phyloP scores from a whole-genome alignment of 768 basidiomycete genomes.

The Tubosaeta sp. region DNA sequence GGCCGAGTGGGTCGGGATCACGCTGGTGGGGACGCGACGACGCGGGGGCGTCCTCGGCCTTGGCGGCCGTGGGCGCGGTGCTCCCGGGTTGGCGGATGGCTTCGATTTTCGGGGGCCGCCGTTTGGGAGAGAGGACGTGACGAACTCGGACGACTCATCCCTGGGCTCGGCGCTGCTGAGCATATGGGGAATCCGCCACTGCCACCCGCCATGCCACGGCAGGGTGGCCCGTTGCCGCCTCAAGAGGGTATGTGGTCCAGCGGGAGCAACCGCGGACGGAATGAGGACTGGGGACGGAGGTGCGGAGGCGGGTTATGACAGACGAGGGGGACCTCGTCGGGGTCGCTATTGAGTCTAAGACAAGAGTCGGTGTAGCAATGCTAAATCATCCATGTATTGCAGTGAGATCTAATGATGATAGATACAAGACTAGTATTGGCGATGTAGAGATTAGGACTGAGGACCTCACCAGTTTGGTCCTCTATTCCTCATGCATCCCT shows the following conservation, averaged over 20 bases:
- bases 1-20: constrained; percentile 14
- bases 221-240: constrained; percentile 36
- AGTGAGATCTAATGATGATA: not conserved
- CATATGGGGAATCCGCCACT: constrained; percentile 14
- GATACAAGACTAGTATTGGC: constrained; percentile 9
- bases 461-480: too few species aligned
- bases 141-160: constrained; percentile 55
- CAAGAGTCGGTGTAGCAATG: too few species aligned
- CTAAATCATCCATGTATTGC: too few species aligned
- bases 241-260: constrained; percentile 51
- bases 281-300: constrained; percentile 37
- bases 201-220: constrained; percentile 32
- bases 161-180: constrained; percentile 51
- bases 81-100: constrained; percentile 15
- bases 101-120: constrained; percentile 22
- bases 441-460: too few species aligned
- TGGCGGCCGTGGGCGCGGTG: constrained; percentile 7
- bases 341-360: constrained; percentile 20
- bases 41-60: not conserved
- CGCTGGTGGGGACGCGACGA: constrained; percentile 48
- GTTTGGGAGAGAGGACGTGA: constrained; percentile 25
- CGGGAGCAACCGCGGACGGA: constrained; percentile 27
- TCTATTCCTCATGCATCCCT: too few species aligned
- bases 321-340: constrained; percentile 22
- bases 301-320: constrained; percentile 30